A percentile compares a stretch with the other conserved stretches of the same genome.
phyloP scores from a whole-genome alignment of 2,329 filamentous ascomycete genomes.

The Calonectria crousiana region DNA sequence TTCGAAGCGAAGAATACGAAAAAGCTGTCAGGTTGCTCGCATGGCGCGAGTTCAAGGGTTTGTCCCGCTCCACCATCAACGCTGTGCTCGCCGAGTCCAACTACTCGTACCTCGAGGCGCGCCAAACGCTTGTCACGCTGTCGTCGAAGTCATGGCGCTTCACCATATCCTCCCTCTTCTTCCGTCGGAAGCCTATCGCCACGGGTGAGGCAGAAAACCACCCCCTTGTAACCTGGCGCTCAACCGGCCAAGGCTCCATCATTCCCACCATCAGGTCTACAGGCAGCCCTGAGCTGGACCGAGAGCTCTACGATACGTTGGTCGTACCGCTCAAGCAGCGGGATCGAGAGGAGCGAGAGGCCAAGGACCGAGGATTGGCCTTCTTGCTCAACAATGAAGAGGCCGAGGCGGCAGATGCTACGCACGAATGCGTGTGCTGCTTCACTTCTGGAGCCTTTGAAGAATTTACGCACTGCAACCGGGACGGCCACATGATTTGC shows the following conservation, averaged over 20 bases:
- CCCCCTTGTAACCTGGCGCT: conserved; percentile 72
- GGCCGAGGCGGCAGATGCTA: conserved; percentile 67
- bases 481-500: conserved; percentile 79
- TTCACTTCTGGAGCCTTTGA: conserved; percentile 79
- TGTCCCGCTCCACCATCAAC: conserved; percentile 79
- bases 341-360: conserved; percentile 58
- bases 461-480: conserved; percentile 78
- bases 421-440: conserved; percentile 83
- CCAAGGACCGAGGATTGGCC: conserved; percentile 66
- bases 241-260: conserved; percentile 66
- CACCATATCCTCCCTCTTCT: conserved; percentile 77
- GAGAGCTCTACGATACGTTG: conserved; percentile 70
- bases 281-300: conserved; percentile 73
- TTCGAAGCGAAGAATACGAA: conserved; percentile 76
- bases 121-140: conserved; percentile 76
- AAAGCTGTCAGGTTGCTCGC: conserved; percentile 76
- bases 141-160: conserved; percentile 83
- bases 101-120: conserved; percentile 80
- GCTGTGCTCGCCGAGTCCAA: conserved; percentile 86
- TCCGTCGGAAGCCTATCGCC: conserved; percentile 70
- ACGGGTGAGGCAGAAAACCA: conserved; percentile 69
- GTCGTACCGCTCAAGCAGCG: conserved; percentile 65
- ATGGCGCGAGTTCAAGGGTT: conserved; percentile 80
- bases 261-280: conserved; percentile 75
- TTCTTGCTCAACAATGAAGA: conserved; percentile 68